Conservation (phyloP, 768 basidiomycete species). For the Dendrothele bispora region DNA sequence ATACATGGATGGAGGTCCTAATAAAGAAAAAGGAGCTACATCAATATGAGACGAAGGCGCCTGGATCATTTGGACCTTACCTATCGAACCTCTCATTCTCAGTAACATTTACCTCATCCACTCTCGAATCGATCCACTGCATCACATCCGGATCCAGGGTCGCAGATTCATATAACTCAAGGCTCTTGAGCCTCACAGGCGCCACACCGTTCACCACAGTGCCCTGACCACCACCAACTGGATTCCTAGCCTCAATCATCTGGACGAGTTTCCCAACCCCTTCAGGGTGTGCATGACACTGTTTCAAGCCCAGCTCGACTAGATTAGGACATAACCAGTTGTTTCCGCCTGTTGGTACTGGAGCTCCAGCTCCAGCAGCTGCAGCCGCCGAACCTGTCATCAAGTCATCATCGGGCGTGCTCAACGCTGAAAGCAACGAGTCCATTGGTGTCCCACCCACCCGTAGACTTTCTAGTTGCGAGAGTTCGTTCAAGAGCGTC, state of each 20-base stretch:
- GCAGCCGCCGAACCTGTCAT: conserved; percentile 1
- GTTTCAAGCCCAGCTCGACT: conserved; percentile 57
- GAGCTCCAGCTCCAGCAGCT: background rate
- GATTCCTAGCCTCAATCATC: conserved; percentile 73
- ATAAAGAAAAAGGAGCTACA: too few species aligned
- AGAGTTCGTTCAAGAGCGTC: conserved; percentile 63
- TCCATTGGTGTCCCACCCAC: conserved; percentile 70
- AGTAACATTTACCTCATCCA: too few species aligned
- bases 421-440: conserved; percentile 57
- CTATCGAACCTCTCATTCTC: too few species aligned
- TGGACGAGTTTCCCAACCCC: conserved; percentile 68
- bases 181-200: conserved; percentile 50
- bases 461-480: conserved; percentile 55
- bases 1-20: too few species aligned
- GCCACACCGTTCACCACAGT: conserved; percentile 42
- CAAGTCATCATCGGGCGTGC: conserved; percentile 20
- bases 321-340: conserved; percentile 69
- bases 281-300: conserved; percentile 64
- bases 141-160: too few species aligned
- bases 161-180: too few species aligned
- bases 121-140: too few species aligned
- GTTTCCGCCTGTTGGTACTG: conserved; percentile 10
- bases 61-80: too few species aligned
- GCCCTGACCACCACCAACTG: conserved; percentile 32
- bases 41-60: too few species aligned